Evolutionary conservation across 495 filamentous ascomycete genomes (phyloP), one percentile per base, ranked within the genome.

Genomic region (Hyaloscypha variabilis): DNA sequence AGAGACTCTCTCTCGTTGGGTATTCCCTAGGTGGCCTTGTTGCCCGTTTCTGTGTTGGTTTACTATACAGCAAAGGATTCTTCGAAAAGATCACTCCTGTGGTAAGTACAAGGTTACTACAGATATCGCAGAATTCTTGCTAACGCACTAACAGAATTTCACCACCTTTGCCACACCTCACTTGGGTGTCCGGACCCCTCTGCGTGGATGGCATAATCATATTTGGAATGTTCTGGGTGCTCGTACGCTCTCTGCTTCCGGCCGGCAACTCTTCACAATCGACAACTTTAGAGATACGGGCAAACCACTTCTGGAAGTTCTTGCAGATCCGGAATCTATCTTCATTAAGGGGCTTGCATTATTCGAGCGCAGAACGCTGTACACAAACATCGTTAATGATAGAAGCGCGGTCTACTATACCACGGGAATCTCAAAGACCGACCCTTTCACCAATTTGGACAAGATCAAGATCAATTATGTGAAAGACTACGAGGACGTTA

Each of bases 111-210:
- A 28, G 6, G 21, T 54, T 19, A 6, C 51, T 25, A 25, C 19
- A n/a, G 3, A 25, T 24, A 25, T 3, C 24, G 17, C 39, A 58
- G 36, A 24, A 10, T 39, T 19, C 46, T 6, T 29, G 29, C 28
- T 21, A 29, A 52, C n/a, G 10, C 10, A n/a, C n/a, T 14, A n/a
- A 3, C 62, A 88, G 85, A 97, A 97, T 77, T 97, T 97, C 73
- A 91, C 91, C 3, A 96, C 93, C 1, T 97, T 98, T 76, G 94
- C 91, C 26, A 87, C 88, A 19, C 94, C 95, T 23, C 94, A 97
- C 77, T 85, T 97, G 0, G 94, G 94, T 23, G 91, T 94, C 8
- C 83, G 91, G 51, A 87, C 89, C 11, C 93, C 94, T 0, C 76
- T 89, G 4, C 80, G 83, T 39, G 93, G 93, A 10, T 70, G 59